Evolutionary conservation across 1,284 basidiomycete species (phyloP), one percentile per base, ranked within the genome.

Genomic region (Athelia psychrophila): DNA sequence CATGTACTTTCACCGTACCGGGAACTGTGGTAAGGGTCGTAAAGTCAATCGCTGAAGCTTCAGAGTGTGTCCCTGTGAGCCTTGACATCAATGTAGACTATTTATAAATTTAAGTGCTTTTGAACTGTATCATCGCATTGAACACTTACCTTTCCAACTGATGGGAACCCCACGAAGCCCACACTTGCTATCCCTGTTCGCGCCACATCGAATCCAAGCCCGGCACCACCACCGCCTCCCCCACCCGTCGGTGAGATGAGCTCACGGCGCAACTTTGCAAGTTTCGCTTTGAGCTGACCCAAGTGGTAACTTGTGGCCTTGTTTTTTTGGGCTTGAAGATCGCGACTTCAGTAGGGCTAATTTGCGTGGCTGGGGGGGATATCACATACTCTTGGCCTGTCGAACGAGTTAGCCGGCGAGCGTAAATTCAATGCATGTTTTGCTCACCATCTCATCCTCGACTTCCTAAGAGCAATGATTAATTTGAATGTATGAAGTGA

Each of bases 1-100:
- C 93, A 57, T 94, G 91, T 1, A 97, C 91, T 67, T 92, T 93
- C 57, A 99, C 70, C 1, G 96, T 98, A 45, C 97, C 97, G 6
- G 97, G 97, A 1, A 99, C 95, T 27, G 92, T 95, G 2, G 90
- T 92, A 25, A 92, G 81, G 13, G 89, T 93, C 1, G 97, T 99
- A 75, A 99, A 99, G 69, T 99, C 96, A 66, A 99, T 99, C 57
- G 91, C 95, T 6, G 97, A 98, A n/a, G 89, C 88, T 71, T 98
- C 95, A 36, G 95, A 98, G 62, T 95, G 91, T 20, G 96, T 99
- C 51, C 97, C 97, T 46, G 96, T 99, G 54, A 99, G 78, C 66
- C 96, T 98, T 44, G 95, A 95, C 96, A 99, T 99, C 48, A 97
- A 77, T 1, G 94, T 97, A 22, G 94, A 98, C 86, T 99, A 77